Evolutionary conservation across 176 grass and related monocot species (phyloP).

Genomic region (Musa schizocarpa): DNA sequence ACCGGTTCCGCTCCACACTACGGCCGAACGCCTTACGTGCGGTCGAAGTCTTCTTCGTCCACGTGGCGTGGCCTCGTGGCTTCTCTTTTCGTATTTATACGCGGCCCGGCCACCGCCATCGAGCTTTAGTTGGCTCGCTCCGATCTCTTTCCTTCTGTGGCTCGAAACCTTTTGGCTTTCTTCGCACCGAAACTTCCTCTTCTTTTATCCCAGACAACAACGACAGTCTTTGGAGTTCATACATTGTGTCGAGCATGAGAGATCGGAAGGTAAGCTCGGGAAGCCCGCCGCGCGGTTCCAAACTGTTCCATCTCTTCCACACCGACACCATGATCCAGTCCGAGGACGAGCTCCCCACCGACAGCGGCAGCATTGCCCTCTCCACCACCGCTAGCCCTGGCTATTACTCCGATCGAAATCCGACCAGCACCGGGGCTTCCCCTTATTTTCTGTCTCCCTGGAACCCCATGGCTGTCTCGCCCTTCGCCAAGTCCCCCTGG

Average conservation of each 20-base stretch:
- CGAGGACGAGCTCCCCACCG: conserved; percentile 12
- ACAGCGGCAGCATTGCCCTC: not conserved
- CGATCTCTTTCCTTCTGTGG: not conserved
- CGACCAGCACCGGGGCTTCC: not conserved
- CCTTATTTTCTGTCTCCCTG: conserved; percentile 3
- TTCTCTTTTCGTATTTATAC: not conserved
- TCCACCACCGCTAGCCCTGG: not conserved
- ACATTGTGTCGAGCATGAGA: not conserved
- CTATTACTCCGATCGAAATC: conserved; percentile 2
- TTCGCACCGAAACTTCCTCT: not conserved
- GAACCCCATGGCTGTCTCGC: conserved; percentile 1
- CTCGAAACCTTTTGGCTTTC: not conserved
- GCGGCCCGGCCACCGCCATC: not conserved
- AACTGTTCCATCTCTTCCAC: conserved; percentile 6
- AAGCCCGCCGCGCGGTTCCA: not conserved
- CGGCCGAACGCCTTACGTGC: not conserved
- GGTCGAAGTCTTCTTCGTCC: not conserved
- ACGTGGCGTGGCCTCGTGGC: not conserved
- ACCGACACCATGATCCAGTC: not conserved
- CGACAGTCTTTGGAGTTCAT: not conserved
- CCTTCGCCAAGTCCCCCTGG: conserved; percentile 22
- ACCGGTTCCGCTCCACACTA: not conserved
- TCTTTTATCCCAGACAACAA: not conserved
- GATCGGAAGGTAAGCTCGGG: not conserved
- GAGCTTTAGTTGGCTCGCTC: not conserved